Evolutionary conservation across 1,284 basidiomycete genomes (phyloP), one percentile per base, ranked within the genome.

Genomic region (Puccinia triticina): DNA sequence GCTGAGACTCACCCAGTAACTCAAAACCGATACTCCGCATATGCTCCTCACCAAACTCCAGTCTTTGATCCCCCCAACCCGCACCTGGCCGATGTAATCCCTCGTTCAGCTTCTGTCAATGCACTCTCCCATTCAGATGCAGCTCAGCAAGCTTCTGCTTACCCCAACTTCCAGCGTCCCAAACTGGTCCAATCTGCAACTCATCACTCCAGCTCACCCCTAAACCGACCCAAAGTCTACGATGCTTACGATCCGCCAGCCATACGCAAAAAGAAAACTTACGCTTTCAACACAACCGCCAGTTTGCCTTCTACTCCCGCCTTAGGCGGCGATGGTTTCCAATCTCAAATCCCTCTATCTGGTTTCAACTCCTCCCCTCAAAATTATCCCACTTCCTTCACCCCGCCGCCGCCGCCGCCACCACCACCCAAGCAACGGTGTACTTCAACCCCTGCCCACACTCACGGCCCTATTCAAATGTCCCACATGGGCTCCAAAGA

Each of bases 241-340:
- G 78, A 80, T 75, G 79, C 71, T 40, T 82, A 82, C 37, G 81
- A 82, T 37, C 81, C 81, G 23, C 81, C 81, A 29, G 59, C 72
- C 18, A 75, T 82, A 64, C 59, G 81, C 11, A 82, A 82, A 69
- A 82, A 82, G 66, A 76, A 75, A 55, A 73, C 59, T 26, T 61
- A 74, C 34, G 37, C 61, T 50, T 53, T 73, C 40, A 77, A 55
- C 29, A 66, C 73, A 3, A 72, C 77, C 23, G 37, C 57, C n/a
- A 76, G 73, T 66, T 59, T 82, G 53, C 81, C 81, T 43, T 61
- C 81, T 21, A 82, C 61, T 66, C 81, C 81, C 10, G 81, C 73
- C 23, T 53, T 82, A 43, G 81, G 81, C 34, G 64, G 50, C 43
- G 55, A 61, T 66, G 66, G 69, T n/a, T 66, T 72, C 34, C 43